Evolutionary conservation across 352 stramenopile species (phyloP).

Genomic region (Plasmopara muralis): DNA sequence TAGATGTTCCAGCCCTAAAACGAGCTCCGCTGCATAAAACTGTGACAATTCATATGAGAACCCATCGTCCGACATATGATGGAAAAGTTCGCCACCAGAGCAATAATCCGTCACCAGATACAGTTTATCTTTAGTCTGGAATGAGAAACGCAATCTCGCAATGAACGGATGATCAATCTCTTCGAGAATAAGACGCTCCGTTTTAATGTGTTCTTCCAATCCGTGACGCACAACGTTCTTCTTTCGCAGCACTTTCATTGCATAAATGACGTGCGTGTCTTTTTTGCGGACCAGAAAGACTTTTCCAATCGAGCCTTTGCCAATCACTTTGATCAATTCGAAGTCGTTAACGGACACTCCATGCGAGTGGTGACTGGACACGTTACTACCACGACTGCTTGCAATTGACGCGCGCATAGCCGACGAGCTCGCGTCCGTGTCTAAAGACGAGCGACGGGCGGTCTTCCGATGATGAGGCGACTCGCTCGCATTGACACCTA

Average conservation of each 20-base stretch:
- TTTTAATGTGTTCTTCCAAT: conserved; percentile 93
- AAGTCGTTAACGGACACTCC: conserved; percentile 79
- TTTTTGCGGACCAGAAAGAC: conserved; percentile 85
- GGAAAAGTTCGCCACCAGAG: conserved; percentile 96
- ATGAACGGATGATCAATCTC: conserved; percentile 98
- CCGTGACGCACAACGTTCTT: conserved; percentile 89
- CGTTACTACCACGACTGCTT: conserved; percentile 31
- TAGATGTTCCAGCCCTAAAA: conserved; percentile 92
- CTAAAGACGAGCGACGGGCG: conserved; percentile 34
- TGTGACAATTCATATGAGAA: conserved; percentile 56
- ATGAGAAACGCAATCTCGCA: conserved; percentile 94
- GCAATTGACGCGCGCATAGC: conserved; percentile 54
- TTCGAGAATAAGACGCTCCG: conserved; percentile 96
- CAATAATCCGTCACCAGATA: conserved; percentile 89
- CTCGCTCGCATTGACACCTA: conserved; percentile 25
- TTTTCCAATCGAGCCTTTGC: conserved; percentile 83
- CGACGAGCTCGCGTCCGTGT: conserved; percentile 29
- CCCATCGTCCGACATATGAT: conserved; percentile 92
- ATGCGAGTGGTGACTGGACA: conserved; percentile 20
- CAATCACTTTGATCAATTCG: conserved; percentile 79
- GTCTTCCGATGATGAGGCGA: conserved; percentile 39
- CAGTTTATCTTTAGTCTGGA: conserved; percentile 91
- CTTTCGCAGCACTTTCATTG: conserved; percentile 99
- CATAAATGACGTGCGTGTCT: conserved; percentile 88
- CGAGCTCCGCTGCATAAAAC: conserved; percentile 97